A percentile compares a stretch with the other conserved stretches of the same genome.
phyloP scores from a whole-genome alignment of 257 asterid species.

The Schizonepeta tenuifolia region DNA sequence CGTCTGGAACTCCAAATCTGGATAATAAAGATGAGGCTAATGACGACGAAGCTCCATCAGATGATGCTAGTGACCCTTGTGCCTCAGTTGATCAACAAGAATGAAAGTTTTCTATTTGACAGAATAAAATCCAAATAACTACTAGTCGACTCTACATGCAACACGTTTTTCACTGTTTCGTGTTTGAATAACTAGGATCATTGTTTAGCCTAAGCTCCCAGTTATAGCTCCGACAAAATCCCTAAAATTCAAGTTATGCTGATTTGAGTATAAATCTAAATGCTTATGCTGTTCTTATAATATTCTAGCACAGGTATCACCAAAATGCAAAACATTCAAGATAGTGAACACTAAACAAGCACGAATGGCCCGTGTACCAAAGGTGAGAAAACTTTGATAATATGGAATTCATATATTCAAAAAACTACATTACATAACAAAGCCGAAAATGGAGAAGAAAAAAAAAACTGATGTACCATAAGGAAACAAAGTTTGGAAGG shows the following conservation, averaged over 20 bases:
- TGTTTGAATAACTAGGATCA: neutral
- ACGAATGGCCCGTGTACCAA: neutral
- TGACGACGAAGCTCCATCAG: constrained; percentile 1
- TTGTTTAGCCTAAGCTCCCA: neutral
- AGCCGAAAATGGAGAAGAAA: constrained; percentile 12
- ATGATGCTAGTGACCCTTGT: constrained; percentile 2
- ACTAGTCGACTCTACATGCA: neutral
- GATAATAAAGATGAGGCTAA: neutral
- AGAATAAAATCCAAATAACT: neutral
- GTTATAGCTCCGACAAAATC: neutral
- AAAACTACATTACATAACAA: constrained; percentile 29
- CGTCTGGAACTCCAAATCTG: neutral
- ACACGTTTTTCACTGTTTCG: neutral
- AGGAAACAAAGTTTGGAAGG: constrained; percentile 12
- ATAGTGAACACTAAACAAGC: constrained; percentile 14
- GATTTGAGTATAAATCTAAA: neutral
- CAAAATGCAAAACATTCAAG: neutral
- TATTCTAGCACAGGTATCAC: neutral
- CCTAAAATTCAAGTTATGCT: neutral
- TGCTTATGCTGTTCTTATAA: neutral
- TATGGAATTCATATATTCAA: constrained; percentile 22
- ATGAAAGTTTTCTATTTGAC: neutral
- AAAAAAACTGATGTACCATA: constrained; percentile 22
- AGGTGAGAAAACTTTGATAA: constrained; percentile 10
- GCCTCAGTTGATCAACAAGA: constrained; percentile 24